Evolutionary conservation across 306 rosid genomes (phyloP), one percentile per base, ranked within the genome.

Genomic region (Casuarina cunninghamiana): DNA sequence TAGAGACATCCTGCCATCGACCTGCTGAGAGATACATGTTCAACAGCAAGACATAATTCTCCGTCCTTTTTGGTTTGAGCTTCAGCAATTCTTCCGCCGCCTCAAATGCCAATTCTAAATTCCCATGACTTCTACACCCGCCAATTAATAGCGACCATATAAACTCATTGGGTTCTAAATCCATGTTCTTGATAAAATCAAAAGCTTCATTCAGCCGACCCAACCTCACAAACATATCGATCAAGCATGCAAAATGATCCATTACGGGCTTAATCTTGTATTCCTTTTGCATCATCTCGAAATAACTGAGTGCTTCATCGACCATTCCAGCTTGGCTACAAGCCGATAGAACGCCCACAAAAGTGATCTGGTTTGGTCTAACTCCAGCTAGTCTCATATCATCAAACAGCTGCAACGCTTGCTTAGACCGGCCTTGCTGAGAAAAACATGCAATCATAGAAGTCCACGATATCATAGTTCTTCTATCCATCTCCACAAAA

Each of bases 391-490:
- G 60, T 78, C 82, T 87, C 97, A 95, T 95, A 77, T 92, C 98
- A 62, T 91, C 92, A 35, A 95, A 90, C 78, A 90, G 92, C 79
- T 87, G 83, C 79, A 95, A 77, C 6, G 97, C 93, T 85, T 90
- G 97, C 74, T 84, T 89, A 79, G 90, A 84, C 89, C 75, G 75
- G 58, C 98, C 93, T 49, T 91, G 93, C 75, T 81, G 97, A 19
- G 98, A 87, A 86, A 86, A 85, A 79, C 97, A 91, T 11, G 93
- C 75, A 58, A 92, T 92, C 93, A 95, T 88, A 21, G 97, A 86
- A 75, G 98, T 95, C 98, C 98, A 95, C 9, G 88, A 87, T 80
- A 95, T 87, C 90, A 92, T 67, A 74, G 97, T 95, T 83, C 97
- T 90, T 9, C 84, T 84, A 55, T 94, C 78, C 98, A 92, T 90